Base-by-base conservation (phyloP, 2,329 filamentous ascomycete species). In the Clonostachys solani region DNA sequence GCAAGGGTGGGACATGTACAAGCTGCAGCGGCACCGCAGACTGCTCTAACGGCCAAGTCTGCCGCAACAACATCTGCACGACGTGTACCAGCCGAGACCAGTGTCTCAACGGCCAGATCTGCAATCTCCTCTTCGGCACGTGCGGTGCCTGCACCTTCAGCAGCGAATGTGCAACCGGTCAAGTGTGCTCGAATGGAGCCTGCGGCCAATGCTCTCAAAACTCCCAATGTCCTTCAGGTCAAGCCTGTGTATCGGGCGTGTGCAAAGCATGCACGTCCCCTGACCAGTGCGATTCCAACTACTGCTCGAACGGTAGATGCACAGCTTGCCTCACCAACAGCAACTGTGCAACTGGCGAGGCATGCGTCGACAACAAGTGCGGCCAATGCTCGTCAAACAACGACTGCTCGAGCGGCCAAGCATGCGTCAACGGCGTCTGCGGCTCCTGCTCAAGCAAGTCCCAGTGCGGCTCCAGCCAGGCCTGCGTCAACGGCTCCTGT, bases 11-110 rank as follows among this genome's bases (percentile, higher is more conserved):
- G 8, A 12, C 46, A 2, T 52, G 51, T 17, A 42, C 44, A 15
- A 17, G 42, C 2, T 47, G 45, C 38, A 43, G 49, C 7, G 40
- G 45, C 29, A 46, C 46, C 10, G 12, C 40, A 3, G 16, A 40
- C 33, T 52, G 51, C 33, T 45, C 45, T 43, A 45, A 36, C 37
- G 51, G 51, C 9, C 50, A 52, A 18, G 45, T 50, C 12, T 53
- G 51, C 19, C 34, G 36, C 8, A 48, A 47, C 42, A 33, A 19
- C 3, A 35, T 38, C 6, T 53, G 51, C n/a, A 18, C 34, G 5
- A 12, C 41, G 5, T 52, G 50, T 13, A 49, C 49, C 6, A 2
- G 23, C 17, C 45, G 40, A 40, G 15, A 46, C 2, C 38, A 53
- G n/a, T 51, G 49, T 33, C 41, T 33, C 41, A 45, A 19, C 17